Percentiles rank a stretch among this genome's conserved stretches.
phyloP scores from a whole-genome alignment of 768 basidiomycete genomes.

The Galerina sulciceps region DNA sequence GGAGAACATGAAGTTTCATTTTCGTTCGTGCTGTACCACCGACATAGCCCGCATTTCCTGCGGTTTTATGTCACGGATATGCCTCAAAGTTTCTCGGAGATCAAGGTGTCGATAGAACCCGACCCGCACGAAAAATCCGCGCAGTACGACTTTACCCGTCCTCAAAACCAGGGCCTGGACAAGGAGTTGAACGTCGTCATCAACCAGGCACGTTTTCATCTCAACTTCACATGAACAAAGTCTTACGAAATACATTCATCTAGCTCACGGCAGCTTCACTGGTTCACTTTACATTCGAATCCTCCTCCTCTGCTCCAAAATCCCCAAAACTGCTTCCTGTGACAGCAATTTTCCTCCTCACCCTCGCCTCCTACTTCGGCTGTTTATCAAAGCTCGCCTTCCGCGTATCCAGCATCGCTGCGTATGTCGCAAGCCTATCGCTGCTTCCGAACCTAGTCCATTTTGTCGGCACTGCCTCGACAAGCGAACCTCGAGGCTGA shows the following conservation, averaged over 20 bases:
- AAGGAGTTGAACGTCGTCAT: constrained; percentile 42
- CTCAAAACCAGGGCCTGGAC: constrained; percentile 8
- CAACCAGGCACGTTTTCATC: constrained; percentile 38
- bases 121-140: constrained; percentile 31
- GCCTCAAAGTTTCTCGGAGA: constrained; percentile 25
- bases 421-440: constrained; percentile 23
- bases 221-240: neutral
- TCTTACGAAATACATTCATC: neutral
- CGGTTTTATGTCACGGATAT: constrained; percentile 64
- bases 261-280: constrained; percentile 51
- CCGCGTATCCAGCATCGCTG: constrained; percentile 20
- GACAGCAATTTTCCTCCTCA: constrained; percentile 30
- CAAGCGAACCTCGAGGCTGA: constrained; percentile 24
- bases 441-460: constrained; percentile 14
- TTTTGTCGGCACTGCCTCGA: neutral
- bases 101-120: constrained; percentile 5
- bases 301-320: constrained; percentile 8
- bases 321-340: constrained; percentile 24
- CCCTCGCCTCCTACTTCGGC: constrained; percentile 24
- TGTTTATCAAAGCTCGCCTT: constrained; percentile 19
- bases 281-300: constrained; percentile 27
- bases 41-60: constrained; percentile 40
- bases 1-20: constrained; percentile 4
- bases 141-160: constrained; percentile 43
- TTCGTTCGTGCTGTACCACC: constrained; percentile 24